Conservation (phyloP, 345 rosid genomes). For the Citrus mangshanensis region DNA sequence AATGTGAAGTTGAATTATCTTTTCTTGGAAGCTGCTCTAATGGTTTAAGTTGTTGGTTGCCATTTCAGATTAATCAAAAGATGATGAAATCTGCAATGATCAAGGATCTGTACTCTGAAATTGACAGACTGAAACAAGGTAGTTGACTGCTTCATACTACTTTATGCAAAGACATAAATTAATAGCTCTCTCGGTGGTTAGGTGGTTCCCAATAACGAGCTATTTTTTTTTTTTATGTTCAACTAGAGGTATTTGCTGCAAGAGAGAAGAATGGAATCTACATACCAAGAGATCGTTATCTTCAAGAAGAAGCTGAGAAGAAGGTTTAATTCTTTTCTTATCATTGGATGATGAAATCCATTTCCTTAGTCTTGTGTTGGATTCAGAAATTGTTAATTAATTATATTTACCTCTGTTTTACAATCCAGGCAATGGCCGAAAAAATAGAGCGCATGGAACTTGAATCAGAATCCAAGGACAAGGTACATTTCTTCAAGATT, state of each 20-base stretch:
- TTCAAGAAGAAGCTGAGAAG: conserved; percentile 93
- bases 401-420: conserved; percentile 16
- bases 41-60: conserved; percentile 10
- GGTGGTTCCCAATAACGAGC: neutral
- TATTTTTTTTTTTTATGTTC: conserved; percentile 8
- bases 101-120: conserved; percentile 96
- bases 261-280: conserved; percentile 98
- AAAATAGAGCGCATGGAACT: conserved; percentile 93
- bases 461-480: conserved; percentile 78
- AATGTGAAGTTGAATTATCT: conserved; percentile 13
- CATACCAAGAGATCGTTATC: conserved; percentile 89
- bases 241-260: conserved; percentile 90
- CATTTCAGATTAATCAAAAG: conserved; percentile 90
- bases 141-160: conserved; percentile 13
- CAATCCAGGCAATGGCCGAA: conserved; percentile 86
- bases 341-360: neutral
- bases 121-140: conserved; percentile 98
- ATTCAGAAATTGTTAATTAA: conserved; percentile 11
- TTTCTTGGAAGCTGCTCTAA: conserved; percentile 11
- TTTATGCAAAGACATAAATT: neutral
- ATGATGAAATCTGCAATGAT: conserved; percentile 99
- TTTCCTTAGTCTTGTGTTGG: conserved; percentile 1
- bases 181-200: neutral
- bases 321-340: conserved; percentile 48
- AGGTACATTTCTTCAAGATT: conserved; percentile 37